Conservation (phyloP, 441 rosid genomes). For the Sinapis alba region DNA sequence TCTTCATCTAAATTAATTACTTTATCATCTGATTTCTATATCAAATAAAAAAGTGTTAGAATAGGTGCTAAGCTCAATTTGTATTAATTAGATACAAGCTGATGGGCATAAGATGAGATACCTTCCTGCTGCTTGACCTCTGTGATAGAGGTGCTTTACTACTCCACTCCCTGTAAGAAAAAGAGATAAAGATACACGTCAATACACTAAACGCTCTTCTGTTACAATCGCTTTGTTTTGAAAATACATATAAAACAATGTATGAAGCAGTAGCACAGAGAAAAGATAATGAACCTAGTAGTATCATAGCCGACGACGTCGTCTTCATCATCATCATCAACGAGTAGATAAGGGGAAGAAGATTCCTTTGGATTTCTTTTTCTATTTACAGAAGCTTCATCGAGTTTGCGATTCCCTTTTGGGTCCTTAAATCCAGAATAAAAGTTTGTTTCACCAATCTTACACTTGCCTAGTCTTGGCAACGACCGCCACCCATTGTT, state of each 20-base stretch:
- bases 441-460: conserved; percentile 32
- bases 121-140: conserved; percentile 49
- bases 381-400: conserved; percentile 4
- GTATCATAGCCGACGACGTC: conserved; percentile 13
- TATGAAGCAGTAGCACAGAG: background rate
- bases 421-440: conserved; percentile 31
- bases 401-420: conserved; percentile 21
- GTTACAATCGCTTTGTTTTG: background rate
- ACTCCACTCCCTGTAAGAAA: conserved; percentile 47
- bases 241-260: conserved; percentile 5
- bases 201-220: background rate
- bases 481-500: conserved; percentile 42
- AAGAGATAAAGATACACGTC: conserved; percentile 2
- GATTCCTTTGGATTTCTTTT: conserved; percentile 36
- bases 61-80: background rate
- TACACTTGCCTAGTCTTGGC: conserved; percentile 42
- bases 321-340: conserved; percentile 30
- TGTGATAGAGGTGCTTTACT: conserved; percentile 35
- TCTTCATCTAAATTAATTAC: conserved; percentile 79
- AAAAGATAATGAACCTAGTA: conserved; percentile 46
- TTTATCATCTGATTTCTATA: conserved; percentile 18
- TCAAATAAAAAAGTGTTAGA: background rate
- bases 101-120: conserved; percentile 8
- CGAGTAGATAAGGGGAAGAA: conserved; percentile 33
- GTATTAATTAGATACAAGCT: background rate